A percentile compares a stretch with the other conserved stretches of the same genome.
phyloP scores from a whole-genome alignment of 2,329 filamentous ascomycete species.

The Trichothecium sympodiale region DNA sequence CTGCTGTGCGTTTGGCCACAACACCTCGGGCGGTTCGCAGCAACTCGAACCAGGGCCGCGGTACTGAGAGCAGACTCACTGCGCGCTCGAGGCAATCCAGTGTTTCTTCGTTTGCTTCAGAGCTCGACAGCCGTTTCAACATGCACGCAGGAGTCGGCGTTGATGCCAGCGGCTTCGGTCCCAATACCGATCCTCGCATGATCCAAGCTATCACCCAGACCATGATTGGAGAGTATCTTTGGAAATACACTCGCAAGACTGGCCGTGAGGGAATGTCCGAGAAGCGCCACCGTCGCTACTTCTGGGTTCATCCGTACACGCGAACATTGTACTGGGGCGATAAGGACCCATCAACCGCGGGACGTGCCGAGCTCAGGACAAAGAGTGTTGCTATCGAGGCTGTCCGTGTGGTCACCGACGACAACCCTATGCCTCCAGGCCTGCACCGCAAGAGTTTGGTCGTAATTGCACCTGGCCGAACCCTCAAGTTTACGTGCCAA shows the following conservation, averaged over 20 bases:
- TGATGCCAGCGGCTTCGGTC: conserved; percentile 47
- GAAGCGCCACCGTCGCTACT: conserved; percentile 87
- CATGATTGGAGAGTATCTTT: conserved; percentile 98
- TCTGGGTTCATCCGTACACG: conserved; percentile 98
- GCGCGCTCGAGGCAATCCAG: conserved; percentile 53
- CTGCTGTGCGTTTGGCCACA: conserved; percentile 40
- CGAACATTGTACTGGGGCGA: conserved; percentile 96
- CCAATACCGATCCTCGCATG: conserved; percentile 86
- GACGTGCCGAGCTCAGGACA: conserved; percentile 61
- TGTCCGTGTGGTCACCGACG: conserved; percentile 82
- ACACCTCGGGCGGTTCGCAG: conserved; percentile 43
- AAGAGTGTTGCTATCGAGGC: conserved; percentile 94
- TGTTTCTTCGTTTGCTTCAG: conserved; percentile 88
- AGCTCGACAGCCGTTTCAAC: conserved; percentile 86
- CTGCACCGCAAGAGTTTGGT: conserved; percentile 90
- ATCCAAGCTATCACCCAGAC: conserved; percentile 98
- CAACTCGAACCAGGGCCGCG: conserved; percentile 34
- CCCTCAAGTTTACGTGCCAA: conserved; percentile 86
- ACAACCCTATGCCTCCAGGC: conserved; percentile 90
- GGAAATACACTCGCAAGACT: conserved; percentile 96
- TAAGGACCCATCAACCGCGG: conserved; percentile 68
- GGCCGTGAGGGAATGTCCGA: conserved; percentile 82
- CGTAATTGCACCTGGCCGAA: conserved; percentile 77
- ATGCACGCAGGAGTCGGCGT: conserved; percentile 48
- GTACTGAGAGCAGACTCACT: conserved; percentile 30